Evolutionary conservation across 169 alveolate genomes (phyloP), one percentile per base, ranked within the genome.

Genomic region (Plasmodium berghei): DNA sequence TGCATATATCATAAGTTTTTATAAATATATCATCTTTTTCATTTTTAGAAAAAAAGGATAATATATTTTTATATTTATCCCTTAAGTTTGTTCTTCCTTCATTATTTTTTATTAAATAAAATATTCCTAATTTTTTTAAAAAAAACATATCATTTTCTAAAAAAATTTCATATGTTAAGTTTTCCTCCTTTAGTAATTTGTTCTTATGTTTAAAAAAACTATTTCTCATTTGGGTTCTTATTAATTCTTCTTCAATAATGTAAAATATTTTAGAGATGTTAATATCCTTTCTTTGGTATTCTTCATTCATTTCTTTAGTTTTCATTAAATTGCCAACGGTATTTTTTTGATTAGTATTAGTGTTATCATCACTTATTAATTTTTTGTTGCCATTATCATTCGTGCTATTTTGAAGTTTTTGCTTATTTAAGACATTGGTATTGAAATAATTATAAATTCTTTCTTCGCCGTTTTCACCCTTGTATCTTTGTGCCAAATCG

Each of bases 141-240:
- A 86, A 86, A 54, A 86, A 72, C 28, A 58, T 2, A 54, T 86
- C 91, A 46, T 48, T 70, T 70, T 62, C 49, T 86, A 86, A 71
- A 86, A 64, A 71, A 54, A 18, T 59, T 42, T 86, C 91, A 1
- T 55, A 8, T 54, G 52, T n/a, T 45, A 86, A 73, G 42, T 71
- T 66, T 12, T 52, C 14, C 40, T 63, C 72, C 54, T 28, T 63
- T 14, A 63, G n/a, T 12, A 26, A 12, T 34, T 63, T 63, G n/a
- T 26, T 63, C 10, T 24, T 67, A 24, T 24, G 10, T 24, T 58
- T 58, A n/a, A 16, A 24, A 54, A 86, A 86, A 9, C 87, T 59
- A 42, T 86, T 86, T 56, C 91, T 63, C 91, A 86, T 86, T 71
- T 72, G 70, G 12, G 91, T 86, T 63, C 87, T 69, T 70, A 86